Conservation (phyloP, 192 early-diverging fungal genomes). For the Coemansia sp. region DNA sequence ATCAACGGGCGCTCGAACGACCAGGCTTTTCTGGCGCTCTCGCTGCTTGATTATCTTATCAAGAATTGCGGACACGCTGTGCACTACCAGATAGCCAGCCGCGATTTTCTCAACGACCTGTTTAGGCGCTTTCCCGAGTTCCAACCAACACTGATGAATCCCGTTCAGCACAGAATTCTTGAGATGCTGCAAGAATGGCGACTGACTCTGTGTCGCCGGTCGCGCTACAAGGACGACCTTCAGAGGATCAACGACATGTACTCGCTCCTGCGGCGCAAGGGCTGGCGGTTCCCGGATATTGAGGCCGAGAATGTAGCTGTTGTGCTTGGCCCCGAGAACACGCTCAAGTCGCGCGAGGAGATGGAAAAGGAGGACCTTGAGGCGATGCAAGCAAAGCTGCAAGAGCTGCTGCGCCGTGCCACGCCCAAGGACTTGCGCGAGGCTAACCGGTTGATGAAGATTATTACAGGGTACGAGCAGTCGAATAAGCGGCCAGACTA, state of each 20-base stretch:
- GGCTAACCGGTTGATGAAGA: slow-evolving; percentile 97
- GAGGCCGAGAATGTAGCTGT: slow-evolving; percentile 37
- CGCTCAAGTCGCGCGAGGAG: slow-evolving; percentile 88
- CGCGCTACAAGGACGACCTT: slow-evolving; percentile 91
- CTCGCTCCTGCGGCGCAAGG: slow-evolving; percentile 82
- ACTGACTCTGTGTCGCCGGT: slow-evolving; percentile 76
- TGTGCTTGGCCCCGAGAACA: slow-evolving; percentile 48
- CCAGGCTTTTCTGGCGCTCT: slow-evolving; percentile 44
- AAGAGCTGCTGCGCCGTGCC: slow-evolving; percentile 94
- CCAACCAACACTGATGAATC: slow-evolving; percentile 63
- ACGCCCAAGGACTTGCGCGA: slow-evolving; percentile 90
- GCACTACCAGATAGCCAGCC: slow-evolving; percentile 90
- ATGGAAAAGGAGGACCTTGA: slow-evolving; percentile 92
- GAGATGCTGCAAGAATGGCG: slow-evolving; percentile 97
- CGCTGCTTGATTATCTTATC: slow-evolving; percentile 93
- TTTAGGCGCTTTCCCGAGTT: slow-evolving; percentile 91
- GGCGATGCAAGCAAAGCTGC: slow-evolving; percentile 72
- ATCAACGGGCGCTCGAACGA: slow-evolving; percentile 48
- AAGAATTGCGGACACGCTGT: slow-evolving; percentile 99
- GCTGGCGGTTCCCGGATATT: slow-evolving; percentile 54
- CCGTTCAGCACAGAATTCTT: slow-evolving; percentile 83
- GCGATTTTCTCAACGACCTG: slow-evolving; percentile 96
- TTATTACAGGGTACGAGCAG: slow-evolving; percentile 93
- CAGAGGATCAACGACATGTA: slow-evolving; percentile 95
- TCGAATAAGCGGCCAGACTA: slow-evolving; percentile 65